A percentile compares a stretch with the other conserved stretches of the same genome.
These are phyloP conservation scores for Pugionium dolabratum DNA, from an alignment of 345 rosid genomes.

Conservation along the genomic window DNA sequence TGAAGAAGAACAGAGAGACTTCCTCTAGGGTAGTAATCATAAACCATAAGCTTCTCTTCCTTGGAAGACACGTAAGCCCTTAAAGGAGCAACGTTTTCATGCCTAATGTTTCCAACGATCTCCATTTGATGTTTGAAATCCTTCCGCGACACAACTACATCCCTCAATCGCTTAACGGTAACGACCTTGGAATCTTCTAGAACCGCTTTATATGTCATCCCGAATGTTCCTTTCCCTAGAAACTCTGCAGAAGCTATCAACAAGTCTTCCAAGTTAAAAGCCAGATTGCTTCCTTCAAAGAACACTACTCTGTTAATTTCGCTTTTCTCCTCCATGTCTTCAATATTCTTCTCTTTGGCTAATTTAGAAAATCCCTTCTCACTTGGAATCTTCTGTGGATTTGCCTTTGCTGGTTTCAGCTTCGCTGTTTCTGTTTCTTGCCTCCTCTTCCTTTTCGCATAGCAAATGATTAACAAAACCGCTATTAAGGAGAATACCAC, in stretches of 20 bases:
- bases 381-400: constrained; percentile 32
- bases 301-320: constrained; percentile 62
- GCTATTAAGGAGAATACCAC: constrained; percentile 46
- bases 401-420: constrained; percentile 33
- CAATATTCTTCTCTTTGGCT: constrained; percentile 53
- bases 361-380: constrained; percentile 45
- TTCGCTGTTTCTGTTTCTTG: constrained; percentile 34
- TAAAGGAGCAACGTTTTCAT: constrained; percentile 73
- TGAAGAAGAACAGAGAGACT: constrained; percentile 71
- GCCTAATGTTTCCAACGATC: constrained; percentile 67
- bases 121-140: constrained; percentile 96
- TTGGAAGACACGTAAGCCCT: constrained; percentile 87
- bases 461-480: constrained; percentile 49
- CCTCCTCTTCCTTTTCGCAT: constrained; percentile 37
- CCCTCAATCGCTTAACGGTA: constrained; percentile 88
- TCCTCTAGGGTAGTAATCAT: constrained; percentile 62
- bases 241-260: constrained; percentile 92
- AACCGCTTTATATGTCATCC: constrained; percentile 81
- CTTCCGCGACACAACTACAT: constrained; percentile 56
- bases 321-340: constrained; percentile 56
- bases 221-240: constrained; percentile 88
- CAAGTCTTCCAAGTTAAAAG: constrained; percentile 88
- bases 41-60: constrained; percentile 92
- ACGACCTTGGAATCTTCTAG: constrained; percentile 74
- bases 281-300: constrained; percentile 86